Evolutionary conservation across 305 asterid species (phyloP), one percentile per base, ranked within the genome.

Genomic region (Fraxinus paxiana): DNA sequence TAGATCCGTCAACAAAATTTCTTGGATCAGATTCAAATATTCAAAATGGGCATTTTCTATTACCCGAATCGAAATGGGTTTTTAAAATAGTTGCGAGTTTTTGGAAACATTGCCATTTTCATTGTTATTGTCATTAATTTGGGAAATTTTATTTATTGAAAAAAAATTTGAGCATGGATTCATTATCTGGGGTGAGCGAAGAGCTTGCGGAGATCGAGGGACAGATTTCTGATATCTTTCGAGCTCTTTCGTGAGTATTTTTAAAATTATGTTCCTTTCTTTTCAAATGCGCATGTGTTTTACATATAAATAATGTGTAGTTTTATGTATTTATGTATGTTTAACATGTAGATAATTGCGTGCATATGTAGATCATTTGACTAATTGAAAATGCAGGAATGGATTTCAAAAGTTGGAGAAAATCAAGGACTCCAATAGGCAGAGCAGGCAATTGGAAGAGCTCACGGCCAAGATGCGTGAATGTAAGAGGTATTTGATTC

Each of bases 381-480:
- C 81, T 72, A 3, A 77, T 74, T 87, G 81, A 4, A 75, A 72
- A 8, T 87, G 80, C 84, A 93, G 99, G 86, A 95, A 93, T 95
- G 99, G 98, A 35, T 95, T 95, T 84, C 99, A 95, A 89, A 95
- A 95, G 81, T 76, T 95, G 93, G 99, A 95, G 86, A 95, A 93
- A 82, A 90, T 95, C 82, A 95, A 93, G 89, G 99, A 95, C 79
- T 79, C 97, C 80, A 95, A 82, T 85, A 87, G 99, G 88, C 92
- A 84, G 89, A 93, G 97, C 86, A 87, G 97, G 88, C 97, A 92
- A 90, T 88, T 95, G 91, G 99, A 95, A 89, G 99, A 95, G 90
- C 97, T 92, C 79, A 91, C 98, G 0, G 98, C 84, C 35, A 92
- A 95, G 91, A 92, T 95, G 99, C 97, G 98, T 41, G 98, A 95